Evolutionary conservation across 805 yeast genomes (phyloP).

Genomic region (Wickerhamiella domercqiae): DNA sequence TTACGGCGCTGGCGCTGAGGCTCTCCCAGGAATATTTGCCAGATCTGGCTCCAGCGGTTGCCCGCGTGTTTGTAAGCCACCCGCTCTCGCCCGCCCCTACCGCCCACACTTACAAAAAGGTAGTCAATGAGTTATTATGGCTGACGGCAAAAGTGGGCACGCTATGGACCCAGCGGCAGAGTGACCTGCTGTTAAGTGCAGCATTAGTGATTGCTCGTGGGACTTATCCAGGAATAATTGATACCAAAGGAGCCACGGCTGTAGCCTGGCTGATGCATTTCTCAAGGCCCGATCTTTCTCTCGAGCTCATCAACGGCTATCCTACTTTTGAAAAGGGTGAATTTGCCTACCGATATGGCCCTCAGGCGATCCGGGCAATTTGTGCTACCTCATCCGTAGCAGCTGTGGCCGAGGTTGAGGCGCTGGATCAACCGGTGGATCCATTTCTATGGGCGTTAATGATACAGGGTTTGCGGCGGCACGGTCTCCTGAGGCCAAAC

Average conservation of each 20-base stretch:
- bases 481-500: constrained; percentile 13
- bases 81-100: no score
- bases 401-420: constrained; percentile 8
- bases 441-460: constrained; percentile 19
- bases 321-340: constrained; percentile 5
- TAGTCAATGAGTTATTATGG: constrained; percentile 21
- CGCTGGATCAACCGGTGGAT: constrained; percentile 3
- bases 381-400: constrained; percentile 8
- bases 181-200: constrained; percentile 15
- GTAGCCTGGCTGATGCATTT: constrained; percentile 18
- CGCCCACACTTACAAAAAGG: constrained; percentile 2
- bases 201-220: constrained; percentile 11
- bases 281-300: constrained; percentile 7
- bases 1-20: constrained; percentile 13
- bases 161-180: constrained; percentile 13
- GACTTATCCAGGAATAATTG: constrained; percentile 5
- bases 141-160: constrained; percentile 18
- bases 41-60: constrained; percentile 18
- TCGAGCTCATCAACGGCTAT: constrained; percentile 3
- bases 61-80: constrained; percentile 14
- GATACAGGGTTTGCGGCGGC: constrained; percentile 11
- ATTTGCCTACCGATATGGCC: constrained; percentile 12
- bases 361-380: constrained; percentile 6
- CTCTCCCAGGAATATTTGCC: constrained; percentile 13
- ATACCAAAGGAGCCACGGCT: constrained; percentile 20